Percentiles rank a stretch among this genome's conserved stretches.
phyloP scores from a whole-genome alignment of 1,139 yeast species.

The Protomyces lactucae-debilis region DNA sequence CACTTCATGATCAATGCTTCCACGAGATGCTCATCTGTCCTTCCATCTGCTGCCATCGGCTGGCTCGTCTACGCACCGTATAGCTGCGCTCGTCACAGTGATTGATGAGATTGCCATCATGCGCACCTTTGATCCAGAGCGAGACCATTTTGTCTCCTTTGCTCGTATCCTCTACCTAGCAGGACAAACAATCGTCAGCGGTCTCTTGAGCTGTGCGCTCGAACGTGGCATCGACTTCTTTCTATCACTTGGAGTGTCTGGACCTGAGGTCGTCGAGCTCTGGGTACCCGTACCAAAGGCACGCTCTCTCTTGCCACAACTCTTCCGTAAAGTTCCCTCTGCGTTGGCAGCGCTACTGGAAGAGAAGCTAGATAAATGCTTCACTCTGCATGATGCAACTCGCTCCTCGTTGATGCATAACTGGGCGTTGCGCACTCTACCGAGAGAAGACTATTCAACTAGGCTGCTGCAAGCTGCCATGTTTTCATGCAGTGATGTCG shows the following conservation, averaged over 20 bases:
- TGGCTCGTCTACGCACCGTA: not conserved
- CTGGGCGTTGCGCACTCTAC: not conserved
- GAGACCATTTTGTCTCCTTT: slow-evolving; percentile 11
- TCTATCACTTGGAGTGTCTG: slow-evolving; percentile 1
- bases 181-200: not conserved
- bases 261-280: slow-evolving; percentile 8
- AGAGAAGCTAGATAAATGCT: slow-evolving; percentile 10
- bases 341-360: slow-evolving; percentile 1
- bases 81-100: slow-evolving; percentile 6
- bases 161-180: slow-evolving; percentile 15
- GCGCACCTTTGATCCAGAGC: slow-evolving; percentile 21
- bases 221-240: slow-evolving; percentile 3
- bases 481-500: not conserved
- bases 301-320: slow-evolving; percentile 1
- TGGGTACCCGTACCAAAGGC: slow-evolving; percentile 8
- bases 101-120: not conserved
- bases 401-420: slow-evolving; percentile 13
- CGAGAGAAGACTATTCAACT: slow-evolving; percentile 13
- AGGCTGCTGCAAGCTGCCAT: not conserved
- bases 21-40: not conserved
- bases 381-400: slow-evolving; percentile 7
- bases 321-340: not conserved
- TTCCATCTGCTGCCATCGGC: slow-evolving; percentile 15
- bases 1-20: not conserved
- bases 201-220: not conserved